Evolutionary conservation across 1,284 basidiomycete genomes (phyloP), one percentile per base, ranked within the genome.

Genomic region (Cryptococcus sp.): DNA sequence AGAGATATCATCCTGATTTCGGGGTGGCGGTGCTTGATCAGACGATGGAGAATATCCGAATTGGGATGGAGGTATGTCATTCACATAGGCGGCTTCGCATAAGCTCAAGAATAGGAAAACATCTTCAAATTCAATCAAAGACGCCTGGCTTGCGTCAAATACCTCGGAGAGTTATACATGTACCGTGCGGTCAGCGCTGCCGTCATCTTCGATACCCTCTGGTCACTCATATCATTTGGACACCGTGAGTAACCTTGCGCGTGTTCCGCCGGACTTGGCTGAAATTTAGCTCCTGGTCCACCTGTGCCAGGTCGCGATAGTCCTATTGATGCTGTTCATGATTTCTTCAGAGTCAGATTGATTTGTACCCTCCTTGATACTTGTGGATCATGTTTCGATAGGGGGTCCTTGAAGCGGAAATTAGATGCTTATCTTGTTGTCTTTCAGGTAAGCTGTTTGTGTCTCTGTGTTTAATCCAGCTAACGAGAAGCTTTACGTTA

Each of bases 341-440:
- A 99, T 72, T 98, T 89, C 73, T 98, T 98, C 82, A 85, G 96
- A 22, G 76, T 98, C 48, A 82, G 96, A 10, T 80, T 99, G 50
- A 83, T 94, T 43, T 98, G 96, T 67, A 87, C 88, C 7, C 78
- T 98, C 42, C 79, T 99, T 21, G 93, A 98, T 69, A 91, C 92
- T 0, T 96, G 92, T 70, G 96, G 93, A n/a, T 88, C 91, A 79
- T 98, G 93, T 76, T 98, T 98, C 73, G 92, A 96, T 71, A 84
- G 87, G 42, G 93, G 93, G 2, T 85, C 86, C 5, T 85, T 91
- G 65, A 87, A 85, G 74, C 87, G 87, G 76, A 96, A 92, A 69
- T 77, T 98, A 11, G 93, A 98, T 72, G 88, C 86, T 61, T 96
- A 94, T 72, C 75, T 98, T 56, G 81, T 83, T 10, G 93, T 97